A percentile compares a stretch with the other conserved stretches of the same genome.
phyloP scores from a whole-genome alignment of 176 grass and related monocot genomes.

The Triticum dicoccoides region DNA sequence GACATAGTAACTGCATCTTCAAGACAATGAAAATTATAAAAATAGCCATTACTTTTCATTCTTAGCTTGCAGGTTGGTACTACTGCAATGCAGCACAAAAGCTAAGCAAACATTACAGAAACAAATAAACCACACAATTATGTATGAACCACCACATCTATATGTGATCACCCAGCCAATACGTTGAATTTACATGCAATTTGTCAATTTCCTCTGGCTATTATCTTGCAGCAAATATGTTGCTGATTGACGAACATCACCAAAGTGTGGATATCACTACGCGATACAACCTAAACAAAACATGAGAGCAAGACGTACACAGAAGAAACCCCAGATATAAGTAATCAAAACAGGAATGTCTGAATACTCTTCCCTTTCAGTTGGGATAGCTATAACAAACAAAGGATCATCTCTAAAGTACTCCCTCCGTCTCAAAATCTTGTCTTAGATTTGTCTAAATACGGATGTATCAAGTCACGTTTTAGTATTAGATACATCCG shows the following conservation, averaged over 20 bases:
- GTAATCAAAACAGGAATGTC: neutral
- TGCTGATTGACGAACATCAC: neutral
- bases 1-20: neutral
- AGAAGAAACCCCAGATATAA: constrained; percentile 7
- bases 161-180: neutral
- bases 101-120: neutral
- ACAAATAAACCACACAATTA: constrained; percentile 14
- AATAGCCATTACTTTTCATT: neutral
- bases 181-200: neutral
- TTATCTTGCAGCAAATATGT: neutral
- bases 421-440: no score
- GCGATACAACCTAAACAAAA: neutral
- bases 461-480: no score
- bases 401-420: constrained; percentile 6
- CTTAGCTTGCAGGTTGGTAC: neutral
- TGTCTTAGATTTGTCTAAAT: no score
- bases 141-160: neutral
- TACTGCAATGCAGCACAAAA: neutral
- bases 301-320: neutral
- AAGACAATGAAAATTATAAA: neutral
- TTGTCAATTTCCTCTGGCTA: neutral
- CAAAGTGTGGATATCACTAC: neutral
- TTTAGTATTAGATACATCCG: no score
- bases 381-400: neutral
- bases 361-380: neutral